Base-by-base conservation (phyloP, 768 basidiomycete species). In the Podaxis pistillaris region DNA sequence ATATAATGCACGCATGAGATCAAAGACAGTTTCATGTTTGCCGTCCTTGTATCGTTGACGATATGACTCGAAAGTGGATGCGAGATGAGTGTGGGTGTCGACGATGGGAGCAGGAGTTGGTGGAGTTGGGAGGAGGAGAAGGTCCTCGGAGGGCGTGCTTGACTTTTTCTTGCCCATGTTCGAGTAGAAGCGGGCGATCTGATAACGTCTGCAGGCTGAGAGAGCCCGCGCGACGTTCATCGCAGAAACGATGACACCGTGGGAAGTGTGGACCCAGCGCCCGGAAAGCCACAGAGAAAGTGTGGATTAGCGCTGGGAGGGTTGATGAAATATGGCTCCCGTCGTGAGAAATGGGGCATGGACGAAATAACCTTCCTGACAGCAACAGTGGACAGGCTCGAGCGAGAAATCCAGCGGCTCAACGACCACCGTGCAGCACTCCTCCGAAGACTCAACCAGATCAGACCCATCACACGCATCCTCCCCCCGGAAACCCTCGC, bases 71-170 rank as follows among this genome's bases (percentile, higher is more conserved):
- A 83, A 94, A 0, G 93, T 95, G 0, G 89, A 84, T 8, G 87
- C 78, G n/a, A 94, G 76, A 68, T 94, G 93, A 0, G 91, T 92
- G 75, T 95, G 93, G 0, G 93, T 94, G 74, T 95, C 93, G 17
- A 94, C 79, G 67, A 94, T 84, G 4, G 76, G 68, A 4, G 73
- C 59, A 1, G 71, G 56, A 1, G 78, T 72, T 2, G 76, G 76
- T 13, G 71, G 72, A 22, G 71, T 64, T 13, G 81, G 79, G 6
- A 80, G 70, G 13, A 80, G 66, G 4, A 81, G 73, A 53, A 73
- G 66, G 36, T 73, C 68, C 66, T 79, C 78, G 9, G 71, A 63
- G 1, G 76, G 78, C 0, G 74, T 76, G 22, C 71, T 72, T 6
- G 76, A 74, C 57, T 73, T 76, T 62, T 78, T 78, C 64, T 78